Conservation (phyloP, 1,139 yeast genomes). For the Debaryomycetaceae sp. region DNA sequence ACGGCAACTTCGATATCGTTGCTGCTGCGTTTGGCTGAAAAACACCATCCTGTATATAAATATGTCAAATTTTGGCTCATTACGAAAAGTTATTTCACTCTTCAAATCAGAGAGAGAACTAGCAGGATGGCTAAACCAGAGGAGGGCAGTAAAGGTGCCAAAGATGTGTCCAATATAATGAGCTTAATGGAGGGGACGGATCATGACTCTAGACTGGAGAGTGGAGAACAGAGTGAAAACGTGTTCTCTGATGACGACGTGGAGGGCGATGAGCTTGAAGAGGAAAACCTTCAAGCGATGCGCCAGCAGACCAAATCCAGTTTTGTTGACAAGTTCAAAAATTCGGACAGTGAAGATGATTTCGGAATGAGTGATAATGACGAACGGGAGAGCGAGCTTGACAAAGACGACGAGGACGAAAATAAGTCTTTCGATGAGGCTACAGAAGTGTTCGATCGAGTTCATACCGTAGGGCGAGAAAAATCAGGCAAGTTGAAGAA, state of each 20-base stretch:
- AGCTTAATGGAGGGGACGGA: not conserved
- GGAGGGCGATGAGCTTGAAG: not conserved
- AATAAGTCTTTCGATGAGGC: constrained; percentile 6
- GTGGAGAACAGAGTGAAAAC: not conserved
- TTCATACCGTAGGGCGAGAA: constrained; percentile 5
- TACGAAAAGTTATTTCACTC: too few relatives aligned
- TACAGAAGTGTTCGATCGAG: constrained; percentile 7
- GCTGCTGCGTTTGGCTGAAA: too few relatives aligned
- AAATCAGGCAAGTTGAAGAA: constrained; percentile 38
- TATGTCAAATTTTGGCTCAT: too few relatives aligned
- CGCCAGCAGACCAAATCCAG: not conserved
- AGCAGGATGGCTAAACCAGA: not conserved
- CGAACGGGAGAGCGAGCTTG: not conserved
- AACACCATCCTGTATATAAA: too few relatives aligned
- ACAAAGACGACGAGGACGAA: constrained; percentile 2
- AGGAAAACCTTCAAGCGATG: not conserved
- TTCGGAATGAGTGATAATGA: not conserved
- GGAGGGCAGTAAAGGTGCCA: not conserved
- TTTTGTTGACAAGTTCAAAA: not conserved
- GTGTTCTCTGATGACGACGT: not conserved
- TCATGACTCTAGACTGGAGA: not conserved
- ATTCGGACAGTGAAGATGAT: not conserved
- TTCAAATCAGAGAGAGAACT: not conserved
- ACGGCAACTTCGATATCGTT: too few relatives aligned
- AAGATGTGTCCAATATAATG: not conserved